Percentiles rank a stretch among this genome's conserved stretches.
phyloP scores from a whole-genome alignment of 148 eudicot genomes.

The Rhododendron molle region DNA sequence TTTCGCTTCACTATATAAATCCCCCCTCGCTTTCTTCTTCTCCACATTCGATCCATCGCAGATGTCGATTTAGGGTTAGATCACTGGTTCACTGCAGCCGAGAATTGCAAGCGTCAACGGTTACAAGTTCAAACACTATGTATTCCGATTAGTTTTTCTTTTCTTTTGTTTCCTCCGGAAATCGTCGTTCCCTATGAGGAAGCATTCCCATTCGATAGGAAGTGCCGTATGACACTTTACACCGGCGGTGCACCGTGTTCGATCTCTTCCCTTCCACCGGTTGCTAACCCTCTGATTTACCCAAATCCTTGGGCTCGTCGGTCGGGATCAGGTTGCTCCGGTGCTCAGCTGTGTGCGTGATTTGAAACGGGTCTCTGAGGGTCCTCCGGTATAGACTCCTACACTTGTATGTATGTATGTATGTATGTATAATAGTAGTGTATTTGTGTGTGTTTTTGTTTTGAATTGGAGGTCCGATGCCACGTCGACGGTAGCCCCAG shows the following conservation, averaged over 20 bases:
- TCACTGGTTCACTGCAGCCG: neutral
- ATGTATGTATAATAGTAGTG: neutral
- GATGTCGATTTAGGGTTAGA: neutral
- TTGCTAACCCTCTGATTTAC: neutral
- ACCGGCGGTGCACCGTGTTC: conserved; percentile 19
- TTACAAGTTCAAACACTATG: neutral
- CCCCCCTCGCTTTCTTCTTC: neutral
- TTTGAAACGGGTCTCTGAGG: conserved; percentile 76
- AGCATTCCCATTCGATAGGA: conserved; percentile 75
- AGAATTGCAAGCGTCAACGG: neutral
- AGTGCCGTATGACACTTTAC: conserved; percentile 86
- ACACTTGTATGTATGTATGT: no score
- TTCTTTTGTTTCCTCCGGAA: neutral
- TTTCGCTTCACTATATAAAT: neutral
- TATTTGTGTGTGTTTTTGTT: no score
- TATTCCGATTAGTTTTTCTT: neutral
- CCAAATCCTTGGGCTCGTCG: conserved; percentile 3
- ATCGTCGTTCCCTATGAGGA: conserved; percentile 43
- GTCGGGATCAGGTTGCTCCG: conserved; percentile 30
- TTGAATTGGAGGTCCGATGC: conserved; percentile 47
- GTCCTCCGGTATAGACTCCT: neutral
- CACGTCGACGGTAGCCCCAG: conserved; percentile 67
- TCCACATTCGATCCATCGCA: neutral
- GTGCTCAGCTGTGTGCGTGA: conserved; percentile 47
- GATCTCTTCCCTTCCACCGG: conserved; percentile 31